Evolutionary conservation across 257 asterid genomes (phyloP).

Genomic region (Solanum arcanum): DNA sequence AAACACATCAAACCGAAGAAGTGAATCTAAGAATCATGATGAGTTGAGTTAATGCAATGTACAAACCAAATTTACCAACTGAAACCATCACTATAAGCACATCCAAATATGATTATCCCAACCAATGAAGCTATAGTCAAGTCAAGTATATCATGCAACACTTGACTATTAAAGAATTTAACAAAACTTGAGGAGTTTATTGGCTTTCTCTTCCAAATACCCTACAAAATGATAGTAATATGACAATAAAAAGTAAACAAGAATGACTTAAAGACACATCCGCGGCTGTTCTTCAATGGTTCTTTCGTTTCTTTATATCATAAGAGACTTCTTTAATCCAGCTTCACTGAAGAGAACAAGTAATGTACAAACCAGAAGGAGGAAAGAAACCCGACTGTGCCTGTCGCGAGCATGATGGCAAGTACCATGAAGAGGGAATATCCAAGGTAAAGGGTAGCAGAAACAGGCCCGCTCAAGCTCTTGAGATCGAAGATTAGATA

Average conservation of each 20-base stretch:
- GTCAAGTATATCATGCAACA: background rate
- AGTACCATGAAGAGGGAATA: conserved; percentile 75
- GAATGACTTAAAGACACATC: conserved; percentile 5
- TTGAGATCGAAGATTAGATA: conserved; percentile 67
- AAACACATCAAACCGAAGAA: background rate
- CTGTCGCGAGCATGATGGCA: conserved; percentile 86
- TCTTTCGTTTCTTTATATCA: background rate
- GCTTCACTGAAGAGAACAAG: conserved; percentile 83
- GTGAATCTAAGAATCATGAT: background rate
- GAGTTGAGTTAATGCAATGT: background rate
- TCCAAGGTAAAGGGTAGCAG: conserved; percentile 78
- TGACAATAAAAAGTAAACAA: conserved; percentile 8
- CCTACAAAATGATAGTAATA: conserved; percentile 1
- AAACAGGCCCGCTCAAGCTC: conserved; percentile 78
- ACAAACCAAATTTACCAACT: background rate
- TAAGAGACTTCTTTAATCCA: conserved; percentile 31
- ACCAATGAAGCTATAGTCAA: background rate
- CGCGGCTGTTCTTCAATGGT: conserved; percentile 3
- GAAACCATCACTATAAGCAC: background rate
- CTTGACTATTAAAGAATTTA: background rate
- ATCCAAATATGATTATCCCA: background rate
- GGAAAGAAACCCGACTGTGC: conserved; percentile 74
- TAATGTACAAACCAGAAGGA: conserved; percentile 89
- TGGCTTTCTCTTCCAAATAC: conserved; percentile 6
- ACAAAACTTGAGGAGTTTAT: conserved; percentile 17